Conservation (phyloP, 1,284 basidiomycete genomes). For the Xerocomus amazonicus region DNA sequence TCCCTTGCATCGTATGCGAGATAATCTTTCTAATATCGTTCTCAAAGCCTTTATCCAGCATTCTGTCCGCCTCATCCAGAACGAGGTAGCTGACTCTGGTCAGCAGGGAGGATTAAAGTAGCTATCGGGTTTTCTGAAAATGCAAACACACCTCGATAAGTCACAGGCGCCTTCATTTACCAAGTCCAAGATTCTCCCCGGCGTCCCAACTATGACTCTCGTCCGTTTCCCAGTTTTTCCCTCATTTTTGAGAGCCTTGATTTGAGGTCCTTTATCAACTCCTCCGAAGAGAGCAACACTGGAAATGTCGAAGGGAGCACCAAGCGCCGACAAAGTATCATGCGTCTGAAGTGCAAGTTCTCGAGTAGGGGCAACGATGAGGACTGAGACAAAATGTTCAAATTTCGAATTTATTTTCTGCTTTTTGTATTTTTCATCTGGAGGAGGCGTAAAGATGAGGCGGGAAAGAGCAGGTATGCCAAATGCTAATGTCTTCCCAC, state of each 20-base stretch:
- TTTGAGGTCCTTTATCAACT: constrained; percentile 83
- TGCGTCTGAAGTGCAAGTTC: constrained; percentile 96
- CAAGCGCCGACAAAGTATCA: constrained; percentile 76
- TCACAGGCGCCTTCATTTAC: constrained; percentile 83
- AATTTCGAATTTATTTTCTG: constrained; percentile 27
- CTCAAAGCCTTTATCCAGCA: constrained; percentile 99
- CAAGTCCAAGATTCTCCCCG: constrained; percentile 89
- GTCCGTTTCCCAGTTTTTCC: constrained; percentile 52
- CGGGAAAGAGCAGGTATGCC: constrained; percentile 84
- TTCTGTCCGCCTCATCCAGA: constrained; percentile 96
- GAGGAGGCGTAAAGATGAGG: constrained; percentile 44
- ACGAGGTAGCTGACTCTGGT: constrained; percentile 85
- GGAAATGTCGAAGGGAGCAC: constrained; percentile 56
- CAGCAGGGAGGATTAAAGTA: not conserved
- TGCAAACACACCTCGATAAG: constrained; percentile 59
- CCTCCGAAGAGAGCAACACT: constrained; percentile 87
- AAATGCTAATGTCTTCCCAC: constrained; percentile 96
- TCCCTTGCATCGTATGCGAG: constrained; percentile 63
- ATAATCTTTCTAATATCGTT: constrained; percentile 97
- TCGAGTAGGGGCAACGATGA: constrained; percentile 91
- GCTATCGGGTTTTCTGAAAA: not conserved
- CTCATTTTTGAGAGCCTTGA: constrained; percentile 53
- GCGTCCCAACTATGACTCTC: constrained; percentile 74
- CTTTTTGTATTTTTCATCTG: constrained; percentile 31
- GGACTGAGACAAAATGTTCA: constrained; percentile 55